phyloP scores from a whole-genome alignment of 2,329 filamentous ascomycete genomes.

The Ilyonectria destructans region DNA sequence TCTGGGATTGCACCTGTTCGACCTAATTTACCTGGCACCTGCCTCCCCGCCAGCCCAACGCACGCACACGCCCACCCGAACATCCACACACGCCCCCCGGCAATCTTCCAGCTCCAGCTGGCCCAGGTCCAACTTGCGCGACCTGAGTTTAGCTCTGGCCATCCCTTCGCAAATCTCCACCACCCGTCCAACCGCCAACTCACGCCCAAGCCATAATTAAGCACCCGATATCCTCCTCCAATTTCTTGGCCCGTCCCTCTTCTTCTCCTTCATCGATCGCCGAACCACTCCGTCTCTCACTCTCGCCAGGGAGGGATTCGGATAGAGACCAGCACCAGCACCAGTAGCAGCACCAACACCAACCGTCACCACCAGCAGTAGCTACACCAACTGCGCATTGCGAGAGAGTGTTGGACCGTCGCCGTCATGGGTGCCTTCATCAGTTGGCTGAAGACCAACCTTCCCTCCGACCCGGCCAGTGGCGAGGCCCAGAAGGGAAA shows the following conservation, averaged over 20 bases:
- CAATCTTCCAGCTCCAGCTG: constrained; percentile 29
- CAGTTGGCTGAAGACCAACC: constrained; percentile 56
- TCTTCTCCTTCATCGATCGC: not conserved
- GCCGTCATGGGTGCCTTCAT: constrained; percentile 58
- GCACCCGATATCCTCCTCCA: constrained; percentile 18
- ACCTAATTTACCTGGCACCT: constrained; percentile 43
- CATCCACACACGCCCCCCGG: not conserved
- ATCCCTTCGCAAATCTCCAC: constrained; percentile 29
- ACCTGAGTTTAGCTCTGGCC: constrained; percentile 16
- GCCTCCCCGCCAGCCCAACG: constrained; percentile 29
- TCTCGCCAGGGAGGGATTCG: constrained; percentile 11
- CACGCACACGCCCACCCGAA: not conserved
- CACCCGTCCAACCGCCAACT: constrained; percentile 28
- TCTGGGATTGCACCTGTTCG: constrained; percentile 22
- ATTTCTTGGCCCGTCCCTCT: not conserved
- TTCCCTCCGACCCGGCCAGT: constrained; percentile 43
- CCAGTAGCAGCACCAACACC: constrained; percentile 11
- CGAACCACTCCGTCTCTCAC: constrained; percentile 2
- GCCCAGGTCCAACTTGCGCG: constrained; percentile 15
- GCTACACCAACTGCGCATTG: constrained; percentile 19
- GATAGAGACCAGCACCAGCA: not conserved
- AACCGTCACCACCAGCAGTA: constrained; percentile 6
- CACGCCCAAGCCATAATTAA: constrained; percentile 25
- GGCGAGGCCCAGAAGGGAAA: constrained; percentile 43
- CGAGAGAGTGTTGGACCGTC: constrained; percentile 34